phyloP scores from a whole-genome alignment of 1,284 basidiomycete genomes.

The Rhodotorula sp. region DNA sequence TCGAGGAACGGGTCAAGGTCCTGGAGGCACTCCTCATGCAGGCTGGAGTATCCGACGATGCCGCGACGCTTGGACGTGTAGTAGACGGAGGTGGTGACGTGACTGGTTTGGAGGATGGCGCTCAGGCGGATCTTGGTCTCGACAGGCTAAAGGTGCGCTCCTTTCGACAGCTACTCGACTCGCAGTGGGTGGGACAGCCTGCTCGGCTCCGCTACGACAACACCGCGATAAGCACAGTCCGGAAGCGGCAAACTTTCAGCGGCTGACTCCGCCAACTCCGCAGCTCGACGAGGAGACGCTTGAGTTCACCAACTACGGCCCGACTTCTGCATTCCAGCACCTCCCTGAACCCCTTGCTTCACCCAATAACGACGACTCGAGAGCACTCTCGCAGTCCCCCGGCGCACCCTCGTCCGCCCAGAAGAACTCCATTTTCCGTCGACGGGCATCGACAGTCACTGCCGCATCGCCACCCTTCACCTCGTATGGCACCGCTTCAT shows the following conservation, averaged over 20 bases:
- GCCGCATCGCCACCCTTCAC: neutral
- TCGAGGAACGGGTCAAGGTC: slow-evolving; percentile 14
- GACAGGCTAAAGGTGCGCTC: slow-evolving; percentile 10
- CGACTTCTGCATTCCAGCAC: slow-evolving; percentile 20
- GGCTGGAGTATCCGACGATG: neutral
- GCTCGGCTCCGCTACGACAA: too few species aligned
- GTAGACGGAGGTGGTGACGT: neutral
- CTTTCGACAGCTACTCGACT: neutral
- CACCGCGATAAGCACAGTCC: too few species aligned
- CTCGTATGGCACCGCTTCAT: neutral
- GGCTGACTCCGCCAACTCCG: too few species aligned
- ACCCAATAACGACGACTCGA: neutral
- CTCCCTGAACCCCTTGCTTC: slow-evolving; percentile 6
- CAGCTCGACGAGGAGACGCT: slow-evolving; percentile 17
- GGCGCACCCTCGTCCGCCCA: neutral
- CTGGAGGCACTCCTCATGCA: slow-evolving; percentile 14
- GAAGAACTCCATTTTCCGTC: too few species aligned
- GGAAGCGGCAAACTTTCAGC: too few species aligned
- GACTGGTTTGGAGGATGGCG: neutral
- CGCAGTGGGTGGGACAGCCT: too few species aligned
- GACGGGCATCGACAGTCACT: neutral
- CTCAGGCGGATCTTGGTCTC: neutral
- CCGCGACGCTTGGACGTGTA: neutral
- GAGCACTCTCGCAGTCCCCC: neutral
- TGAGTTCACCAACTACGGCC: slow-evolving; percentile 16